Evolutionary conservation across 2,329 filamentous ascomycete genomes (phyloP).

Genomic region (Xylariaceae sp.): DNA sequence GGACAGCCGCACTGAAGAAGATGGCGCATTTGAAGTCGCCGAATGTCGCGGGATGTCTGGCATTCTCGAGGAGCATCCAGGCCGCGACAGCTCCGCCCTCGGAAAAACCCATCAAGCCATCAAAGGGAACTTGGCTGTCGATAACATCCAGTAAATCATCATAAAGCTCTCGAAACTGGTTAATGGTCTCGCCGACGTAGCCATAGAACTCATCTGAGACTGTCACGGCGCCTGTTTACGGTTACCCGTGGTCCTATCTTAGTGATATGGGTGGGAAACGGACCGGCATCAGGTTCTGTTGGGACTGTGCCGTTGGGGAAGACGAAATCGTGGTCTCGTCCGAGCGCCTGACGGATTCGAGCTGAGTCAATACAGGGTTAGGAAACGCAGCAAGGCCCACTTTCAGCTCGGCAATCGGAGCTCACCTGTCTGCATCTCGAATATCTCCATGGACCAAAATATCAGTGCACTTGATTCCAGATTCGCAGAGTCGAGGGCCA

Average conservation of each 20-base stretch:
- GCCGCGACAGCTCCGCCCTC: conserved; percentile 27
- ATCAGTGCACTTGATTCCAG: conserved; percentile 5
- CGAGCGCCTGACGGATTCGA: conserved; percentile 21
- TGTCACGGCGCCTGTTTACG: conserved; percentile 14
- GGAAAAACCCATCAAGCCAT: conserved; percentile 28
- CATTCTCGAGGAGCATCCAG: conserved; percentile 27
- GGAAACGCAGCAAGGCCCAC: not conserved
- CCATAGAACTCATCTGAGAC: conserved; percentile 20
- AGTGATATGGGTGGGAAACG: conserved; percentile 1
- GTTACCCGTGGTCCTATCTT: conserved; percentile 5
- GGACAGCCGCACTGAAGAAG: conserved; percentile 26
- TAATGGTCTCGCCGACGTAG: conserved; percentile 16
- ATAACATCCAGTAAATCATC: conserved; percentile 20
- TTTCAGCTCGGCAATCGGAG: conserved; percentile 1
- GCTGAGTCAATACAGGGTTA: conserved; percentile 13
- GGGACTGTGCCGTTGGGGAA: conserved; percentile 21
- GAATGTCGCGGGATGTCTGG: conserved; percentile 18
- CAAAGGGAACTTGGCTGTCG: conserved; percentile 22
- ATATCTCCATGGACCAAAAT: conserved; percentile 14
- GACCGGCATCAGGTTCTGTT: conserved; percentile 19
- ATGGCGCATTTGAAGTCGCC: conserved; percentile 26
- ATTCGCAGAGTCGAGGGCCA: not conserved
- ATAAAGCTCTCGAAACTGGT: conserved; percentile 18
- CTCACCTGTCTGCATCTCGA: conserved; percentile 24
- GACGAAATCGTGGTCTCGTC: conserved; percentile 20